Evolutionary conservation across 306 rosid species (phyloP), one percentile per base, ranked within the genome.

Genomic region (Malus orientalis): DNA sequence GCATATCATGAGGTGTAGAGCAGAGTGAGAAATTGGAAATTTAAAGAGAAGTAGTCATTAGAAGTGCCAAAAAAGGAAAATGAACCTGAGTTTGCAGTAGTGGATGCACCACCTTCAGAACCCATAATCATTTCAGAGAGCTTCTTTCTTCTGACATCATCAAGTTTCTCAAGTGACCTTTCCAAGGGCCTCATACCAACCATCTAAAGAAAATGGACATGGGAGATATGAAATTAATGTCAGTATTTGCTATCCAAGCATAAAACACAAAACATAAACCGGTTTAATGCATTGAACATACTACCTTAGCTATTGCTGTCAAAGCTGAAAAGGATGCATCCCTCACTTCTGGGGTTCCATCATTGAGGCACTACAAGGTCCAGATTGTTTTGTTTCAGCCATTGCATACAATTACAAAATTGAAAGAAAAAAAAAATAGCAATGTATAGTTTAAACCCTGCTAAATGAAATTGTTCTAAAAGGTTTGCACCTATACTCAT

Each of bases 121-220:
- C 99, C 97, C 14, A 89, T 20, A 78, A 96, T 96, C 98, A 93
- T 91, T 86, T 96, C 99, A 36, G 99, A 91, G 69, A 96, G 93
- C 82, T 91, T 96, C 85, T 92, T 92, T 83, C 90, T 93, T 81
- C 97, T 88, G 55, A 96, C 97, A 74, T 96, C 99, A 86, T 96
- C 99, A 76, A 96, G 98, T 84, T 96, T 96, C 87, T 96, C 99
- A 68, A 96, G 63, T 7, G 96, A 93, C 85, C 93, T 85, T 86
- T 96, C 99, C 18, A 96, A 80, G 74, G 99, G 99, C 75, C 97
- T 87, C 98, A 96, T 96, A 85, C 99, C 99, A 82, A 96, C 99
- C 67, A 70, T 87, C 99, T 96, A 81, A 53, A 82, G 58, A 47
- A 81, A 67, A 79, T 65, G 76, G 74, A 81, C 61, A 79, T 23